These are phyloP conservation scores for Mycena polygramma DNA, from an alignment of 768 basidiomycete species.

Conservation along the genomic window DNA sequence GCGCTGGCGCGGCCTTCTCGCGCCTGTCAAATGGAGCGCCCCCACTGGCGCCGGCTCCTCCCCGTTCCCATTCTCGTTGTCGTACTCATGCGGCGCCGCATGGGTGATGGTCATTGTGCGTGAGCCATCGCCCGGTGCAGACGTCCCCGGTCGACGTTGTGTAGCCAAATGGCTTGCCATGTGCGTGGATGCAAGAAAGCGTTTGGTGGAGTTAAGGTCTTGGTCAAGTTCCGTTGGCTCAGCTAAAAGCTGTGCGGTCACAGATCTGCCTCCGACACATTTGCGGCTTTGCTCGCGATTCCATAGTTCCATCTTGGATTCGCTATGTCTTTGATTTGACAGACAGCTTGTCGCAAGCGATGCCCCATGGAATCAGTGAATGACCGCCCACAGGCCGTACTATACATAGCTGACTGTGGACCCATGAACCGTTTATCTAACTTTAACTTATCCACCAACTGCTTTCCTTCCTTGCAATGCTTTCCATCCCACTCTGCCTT, in stretches of 20 bases:
- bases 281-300: not conserved
- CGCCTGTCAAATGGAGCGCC: slow-evolving; percentile 72
- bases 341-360: not conserved
- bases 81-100: slow-evolving; percentile 48
- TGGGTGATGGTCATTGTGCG: slow-evolving; percentile 64
- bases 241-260: no score
- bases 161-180: slow-evolving; percentile 34
- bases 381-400: not conserved
- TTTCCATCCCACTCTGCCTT: not conserved
- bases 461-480: slow-evolving; percentile 12
- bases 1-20: slow-evolving; percentile 51
- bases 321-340: not conserved
- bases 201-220: no score
- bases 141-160: slow-evolving; percentile 51
- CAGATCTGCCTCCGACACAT: no score
- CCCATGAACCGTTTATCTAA: not conserved
- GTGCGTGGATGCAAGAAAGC: no score
- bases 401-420: not conserved
- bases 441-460: not conserved
- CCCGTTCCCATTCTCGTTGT: slow-evolving; percentile 21
- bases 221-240: no score
- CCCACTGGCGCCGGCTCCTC: slow-evolving; percentile 49
- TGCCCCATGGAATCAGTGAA: not conserved
- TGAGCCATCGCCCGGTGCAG: slow-evolving; percentile 64
- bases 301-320: not conserved